Percentiles rank a stretch among this genome's conserved stretches.
Evolutionary conservation across 257 asterid genomes (phyloP).

Genomic region (Solanum lignicaule): DNA sequence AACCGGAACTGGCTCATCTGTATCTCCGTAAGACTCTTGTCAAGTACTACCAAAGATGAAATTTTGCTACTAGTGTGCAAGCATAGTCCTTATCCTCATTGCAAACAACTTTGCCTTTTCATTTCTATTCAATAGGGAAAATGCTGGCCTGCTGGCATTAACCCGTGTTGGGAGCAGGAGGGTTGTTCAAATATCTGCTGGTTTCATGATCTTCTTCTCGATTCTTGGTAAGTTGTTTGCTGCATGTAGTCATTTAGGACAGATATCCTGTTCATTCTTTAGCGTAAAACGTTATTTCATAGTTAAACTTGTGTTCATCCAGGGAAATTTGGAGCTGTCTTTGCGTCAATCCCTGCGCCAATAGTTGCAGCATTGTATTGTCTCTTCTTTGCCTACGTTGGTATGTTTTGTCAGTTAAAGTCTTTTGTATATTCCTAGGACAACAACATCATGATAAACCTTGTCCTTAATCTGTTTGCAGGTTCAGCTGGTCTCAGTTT

Average conservation of each 20-base stretch:
- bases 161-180: constrained; percentile 94
- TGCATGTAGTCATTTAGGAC: not conserved
- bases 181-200: constrained; percentile 88
- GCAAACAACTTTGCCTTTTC: not conserved
- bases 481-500: constrained; percentile 80
- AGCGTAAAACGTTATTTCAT: not conserved
- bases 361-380: constrained; percentile 87
- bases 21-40: constrained; percentile 60
- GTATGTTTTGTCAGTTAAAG: constrained; percentile 23
- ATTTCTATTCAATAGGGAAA: constrained; percentile 46
- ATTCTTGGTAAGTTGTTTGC: constrained; percentile 46
- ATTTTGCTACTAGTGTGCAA: not conserved
- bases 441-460: not conserved
- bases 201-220: constrained; percentile 95
- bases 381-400: constrained; percentile 87
- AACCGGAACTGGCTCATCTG: constrained; percentile 86
- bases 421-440: not conserved
- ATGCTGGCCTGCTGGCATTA: constrained; percentile 79
- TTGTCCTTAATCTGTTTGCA: constrained; percentile 9
- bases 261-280: not conserved
- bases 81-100: not conserved
- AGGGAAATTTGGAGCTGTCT: constrained; percentile 97
- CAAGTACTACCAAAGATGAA: not conserved
- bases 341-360: constrained; percentile 92
- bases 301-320: not conserved